Base-by-base conservation (phyloP, 2,329 filamentous ascomycete species). In the Pseudocercospora vitis region DNA sequence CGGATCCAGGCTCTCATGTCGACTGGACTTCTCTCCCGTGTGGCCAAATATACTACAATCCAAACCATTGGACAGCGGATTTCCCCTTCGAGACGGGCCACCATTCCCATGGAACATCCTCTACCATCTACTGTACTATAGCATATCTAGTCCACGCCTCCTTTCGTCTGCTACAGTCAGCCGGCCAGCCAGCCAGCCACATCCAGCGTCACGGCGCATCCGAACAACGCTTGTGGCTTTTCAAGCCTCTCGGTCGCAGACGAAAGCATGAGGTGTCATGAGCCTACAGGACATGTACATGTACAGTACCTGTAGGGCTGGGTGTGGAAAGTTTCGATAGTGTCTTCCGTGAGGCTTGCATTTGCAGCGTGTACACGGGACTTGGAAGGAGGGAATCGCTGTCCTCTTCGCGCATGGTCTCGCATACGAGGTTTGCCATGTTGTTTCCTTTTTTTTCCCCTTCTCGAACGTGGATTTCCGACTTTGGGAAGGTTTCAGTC, bases 261-360 rank as follows among this genome's bases (percentile, higher is more conserved):
- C 37, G 37, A 42, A 42, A 42, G 21, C 21, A 42, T 42, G 24
- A n/a, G n/a, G 21, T 26, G 3, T 12, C 24, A 21, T 21, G 9
- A 21, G 19, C 26, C 26, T 11, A 24, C 19, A 42, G n/a, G n/a
- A n/a, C n/a, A n/a, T n/a, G n/a, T n/a, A n/a, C n/a, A n/a, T n/a
- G n/a, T n/a, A n/a, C n/a, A n/a, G n/a, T n/a, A n/a, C n/a, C n/a
- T 42, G 37, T 42, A 42, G 19, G 37, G 37, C 37, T 42, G 37
- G 37, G 21, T 12, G 37, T 21, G 19, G n/a, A n/a, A n/a, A n/a
- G 37, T 40, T 40, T 40, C 37, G 18, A 40, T 40, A 24, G 37
- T 21, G 21, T 42, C 24, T 18, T 21, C 11, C 6, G 6, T 7
- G 11, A 29, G 26, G 26, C 26, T 29, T 29, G 26, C 26, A 29